A percentile compares a stretch with the other conserved stretches of the same genome.
phyloP scores from a whole-genome alignment of 495 filamentous ascomycete species.

The Aspergillus indologenus region DNA sequence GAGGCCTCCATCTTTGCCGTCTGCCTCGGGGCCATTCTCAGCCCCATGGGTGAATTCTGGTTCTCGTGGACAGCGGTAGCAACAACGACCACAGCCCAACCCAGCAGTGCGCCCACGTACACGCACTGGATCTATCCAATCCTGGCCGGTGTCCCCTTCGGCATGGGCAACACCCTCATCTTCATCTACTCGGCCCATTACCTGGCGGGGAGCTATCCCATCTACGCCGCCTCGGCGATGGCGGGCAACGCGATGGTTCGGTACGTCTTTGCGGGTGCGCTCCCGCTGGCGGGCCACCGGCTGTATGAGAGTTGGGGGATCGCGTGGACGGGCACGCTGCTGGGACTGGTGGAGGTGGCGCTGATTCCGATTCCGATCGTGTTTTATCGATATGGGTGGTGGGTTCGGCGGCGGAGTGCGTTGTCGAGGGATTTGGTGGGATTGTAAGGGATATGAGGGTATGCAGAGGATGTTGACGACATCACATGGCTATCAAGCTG shows the following conservation, averaged over 20 bases:
- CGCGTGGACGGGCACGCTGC: conserved; percentile 70
- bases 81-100: too few species aligned
- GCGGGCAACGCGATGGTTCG: conserved; percentile 67
- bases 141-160: conserved; percentile 69
- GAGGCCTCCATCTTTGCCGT: conserved; percentile 69
- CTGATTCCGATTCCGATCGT: conserved; percentile 71
- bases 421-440: too few species aligned
- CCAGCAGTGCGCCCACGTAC: conserved; percentile 43
- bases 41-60: conserved; percentile 64
- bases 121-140: conserved; percentile 72
- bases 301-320: conserved; percentile 66
- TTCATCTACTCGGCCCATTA: conserved; percentile 75
- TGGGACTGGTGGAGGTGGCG: conserved; percentile 61
- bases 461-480: too few species aligned
- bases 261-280: conserved; percentile 55
- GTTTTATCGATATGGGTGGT: conserved; percentile 68
- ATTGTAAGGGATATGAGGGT: conserved; percentile 24
- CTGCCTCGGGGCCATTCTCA: conserved; percentile 59
- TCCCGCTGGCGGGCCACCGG: conserved; percentile 65
- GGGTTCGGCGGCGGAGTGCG: conserved; percentile 60
- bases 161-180: conserved; percentile 62
- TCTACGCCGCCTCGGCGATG: conserved; percentile 68
- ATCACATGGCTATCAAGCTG: too few species aligned
- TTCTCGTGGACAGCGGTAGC: conserved; percentile 68
- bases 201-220: conserved; percentile 65